Percentiles rank a stretch among this genome's conserved stretches.
These are phyloP conservation scores for Cornus kousa DNA, from an alignment of 148 eudicot genomes.

Conservation along the genomic window DNA sequence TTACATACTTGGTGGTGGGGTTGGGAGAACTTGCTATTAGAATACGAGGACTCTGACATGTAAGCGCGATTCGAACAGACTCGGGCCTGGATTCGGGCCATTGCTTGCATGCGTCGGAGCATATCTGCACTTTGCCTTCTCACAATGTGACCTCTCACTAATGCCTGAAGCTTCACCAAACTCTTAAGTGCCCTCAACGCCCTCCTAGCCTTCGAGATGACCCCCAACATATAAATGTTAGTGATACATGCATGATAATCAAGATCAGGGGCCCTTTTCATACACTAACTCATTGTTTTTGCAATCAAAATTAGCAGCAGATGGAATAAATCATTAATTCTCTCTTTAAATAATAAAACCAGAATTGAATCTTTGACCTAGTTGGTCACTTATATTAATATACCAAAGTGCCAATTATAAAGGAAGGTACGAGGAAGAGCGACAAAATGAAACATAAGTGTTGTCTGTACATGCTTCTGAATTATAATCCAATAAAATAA, in stretches of 20 bases:
- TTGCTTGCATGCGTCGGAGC: slow-evolving; percentile 88
- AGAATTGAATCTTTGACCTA: too few species aligned
- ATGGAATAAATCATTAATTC: neutral
- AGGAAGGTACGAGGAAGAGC: too few species aligned
- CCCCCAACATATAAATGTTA: neutral
- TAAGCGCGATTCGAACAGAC: slow-evolving; percentile 61
- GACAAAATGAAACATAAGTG: too few species aligned
- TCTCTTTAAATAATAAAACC: too few species aligned
- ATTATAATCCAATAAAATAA: too few species aligned
- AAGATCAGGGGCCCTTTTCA: neutral
- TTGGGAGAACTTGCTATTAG: slow-evolving; percentile 28
- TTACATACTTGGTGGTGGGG: slow-evolving; percentile 40
- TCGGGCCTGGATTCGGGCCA: slow-evolving; percentile 86
- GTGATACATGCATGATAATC: neutral
- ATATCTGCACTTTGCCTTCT: slow-evolving; percentile 88
- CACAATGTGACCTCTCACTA: slow-evolving; percentile 88
- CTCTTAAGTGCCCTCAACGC: slow-evolving; percentile 90
- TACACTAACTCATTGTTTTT: neutral
- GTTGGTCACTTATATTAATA: too few species aligned
- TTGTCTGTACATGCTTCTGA: too few species aligned
- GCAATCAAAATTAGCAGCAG: neutral
- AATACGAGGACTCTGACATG: slow-evolving; percentile 35
- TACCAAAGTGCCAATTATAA: too few species aligned
- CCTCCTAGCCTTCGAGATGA: slow-evolving; percentile 68
- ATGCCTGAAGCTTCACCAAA: slow-evolving; percentile 93